phyloP scores from a whole-genome alignment of 78 protist species.

The Blattamonas nauphoetae region DNA sequence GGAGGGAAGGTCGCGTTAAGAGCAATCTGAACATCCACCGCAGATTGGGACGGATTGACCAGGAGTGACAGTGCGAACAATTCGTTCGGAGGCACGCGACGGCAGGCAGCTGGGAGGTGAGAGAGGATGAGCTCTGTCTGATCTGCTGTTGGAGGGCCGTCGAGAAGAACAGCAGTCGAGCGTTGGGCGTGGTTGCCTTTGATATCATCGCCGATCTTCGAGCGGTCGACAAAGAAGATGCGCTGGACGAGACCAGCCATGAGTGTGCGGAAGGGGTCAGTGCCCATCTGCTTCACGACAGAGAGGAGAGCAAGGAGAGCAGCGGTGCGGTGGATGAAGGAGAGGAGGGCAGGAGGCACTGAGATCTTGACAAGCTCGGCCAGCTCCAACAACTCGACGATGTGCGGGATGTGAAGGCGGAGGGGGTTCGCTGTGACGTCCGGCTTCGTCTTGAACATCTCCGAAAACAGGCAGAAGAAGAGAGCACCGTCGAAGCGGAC shows the following conservation, averaged over 20 bases:
- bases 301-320: background rate
- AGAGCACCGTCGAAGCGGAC: background rate
- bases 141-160: background rate
- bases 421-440: background rate
- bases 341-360: background rate
- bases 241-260: background rate
- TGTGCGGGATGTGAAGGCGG: background rate
- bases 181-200: background rate
- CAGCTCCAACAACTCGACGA: background rate
- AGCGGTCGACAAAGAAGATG: background rate
- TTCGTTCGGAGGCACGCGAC: background rate
- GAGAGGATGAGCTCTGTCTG: background rate
- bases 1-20: background rate
- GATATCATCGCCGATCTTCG: background rate
- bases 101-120: background rate
- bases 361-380: background rate
- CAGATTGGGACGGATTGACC: background rate
- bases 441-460: background rate
- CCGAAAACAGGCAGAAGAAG: background rate
- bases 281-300: background rate
- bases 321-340: background rate
- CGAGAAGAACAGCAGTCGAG: background rate
- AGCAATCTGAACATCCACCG: background rate
- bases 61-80: background rate
- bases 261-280: background rate